Percentiles rank a stretch among this genome's conserved stretches.
phyloP scores from a whole-genome alignment of 164 flowering plant genomes.

The Piper longum region DNA sequence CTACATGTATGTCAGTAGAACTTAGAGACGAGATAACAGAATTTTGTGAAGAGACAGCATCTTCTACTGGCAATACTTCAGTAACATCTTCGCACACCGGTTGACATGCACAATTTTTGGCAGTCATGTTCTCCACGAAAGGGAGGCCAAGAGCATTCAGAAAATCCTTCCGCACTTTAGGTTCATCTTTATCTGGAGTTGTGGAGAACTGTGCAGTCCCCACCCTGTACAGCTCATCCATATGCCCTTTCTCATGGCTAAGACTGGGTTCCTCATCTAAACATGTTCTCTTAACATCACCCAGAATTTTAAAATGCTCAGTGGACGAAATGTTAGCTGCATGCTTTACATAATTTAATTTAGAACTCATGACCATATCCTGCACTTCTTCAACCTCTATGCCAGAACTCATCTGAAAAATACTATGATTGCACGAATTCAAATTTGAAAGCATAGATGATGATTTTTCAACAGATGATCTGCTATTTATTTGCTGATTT shows the following conservation, averaged over 20 bases:
- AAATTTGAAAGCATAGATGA: not conserved
- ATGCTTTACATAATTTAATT: not conserved
- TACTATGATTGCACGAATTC: not conserved
- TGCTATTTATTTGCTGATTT: not conserved
- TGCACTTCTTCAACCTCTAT: not conserved
- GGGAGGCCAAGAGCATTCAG: not conserved
- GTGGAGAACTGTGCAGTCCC: not conserved
- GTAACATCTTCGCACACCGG: slow-evolving; percentile 4
- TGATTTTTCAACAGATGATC: not conserved
- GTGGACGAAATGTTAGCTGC: not conserved
- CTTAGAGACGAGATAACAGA: slow-evolving; percentile 14
- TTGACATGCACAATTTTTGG: not conserved
- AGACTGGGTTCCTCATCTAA: not conserved
- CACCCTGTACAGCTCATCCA: not conserved
- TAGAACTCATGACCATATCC: not conserved
- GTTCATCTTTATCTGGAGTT: not conserved
- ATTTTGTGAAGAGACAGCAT: slow-evolving; percentile 10
- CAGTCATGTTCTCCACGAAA: not conserved
- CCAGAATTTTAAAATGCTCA: not conserved
- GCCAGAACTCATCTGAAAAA: not conserved
- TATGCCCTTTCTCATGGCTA: not conserved
- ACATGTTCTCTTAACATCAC: not conserved
- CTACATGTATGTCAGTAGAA: slow-evolving; percentile 19
- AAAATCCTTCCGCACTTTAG: not conserved
- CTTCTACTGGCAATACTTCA: slow-evolving; percentile 6